Evolutionary conservation across 768 basidiomycete species (phyloP), one percentile per base, ranked within the genome.

Genomic region (Phlebiopsis gigantea): DNA sequence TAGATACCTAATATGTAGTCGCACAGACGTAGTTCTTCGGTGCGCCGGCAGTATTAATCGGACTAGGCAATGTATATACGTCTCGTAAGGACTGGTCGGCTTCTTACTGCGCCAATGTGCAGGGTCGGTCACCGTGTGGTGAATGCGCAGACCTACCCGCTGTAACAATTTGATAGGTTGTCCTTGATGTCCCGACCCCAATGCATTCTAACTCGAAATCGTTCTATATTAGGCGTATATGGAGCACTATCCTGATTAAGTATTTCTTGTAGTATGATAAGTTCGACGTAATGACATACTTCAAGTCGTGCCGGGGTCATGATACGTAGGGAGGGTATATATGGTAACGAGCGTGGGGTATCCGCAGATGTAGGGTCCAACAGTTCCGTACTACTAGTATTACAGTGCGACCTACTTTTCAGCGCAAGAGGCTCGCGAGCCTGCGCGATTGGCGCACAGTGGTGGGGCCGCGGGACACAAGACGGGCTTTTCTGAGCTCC

Each of bases 401-500:
- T 39, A 51, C 50, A 51, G 24, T 14, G 46, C 46, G 22, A 46
- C 24, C 29, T 19, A 10, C 29, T n/a, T 4, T 25, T 58, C 52
- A 58, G 1, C 46, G 57, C 15, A 55, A 49, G 19, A 55, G 31
- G 4, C 45, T 39, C 4, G 53, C 9, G 26, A 43, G 52, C 5
- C 54, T 34, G 15, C 43, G 45, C 9, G 53, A n/a, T 43, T 31
- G 56, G 19, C 56, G 51, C 3, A 45, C 15, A 25, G 53, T 21
- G 7, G 56, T 22, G 8, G 57, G 47, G 24, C 43, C 48, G 5
- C 39, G 53, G 49, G 47, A 4, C 21, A 6, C 46, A 46, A 69
- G 26, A 58, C 85, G 81, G 5, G 79, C 76, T 46, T 81, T 78
- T n/a, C 86, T 75, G 12, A 92, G 79, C 62, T 90, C 89, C 68